Conservation (phyloP, 352 stramenopile species). For the Phytophthora pseudosyringae region DNA sequence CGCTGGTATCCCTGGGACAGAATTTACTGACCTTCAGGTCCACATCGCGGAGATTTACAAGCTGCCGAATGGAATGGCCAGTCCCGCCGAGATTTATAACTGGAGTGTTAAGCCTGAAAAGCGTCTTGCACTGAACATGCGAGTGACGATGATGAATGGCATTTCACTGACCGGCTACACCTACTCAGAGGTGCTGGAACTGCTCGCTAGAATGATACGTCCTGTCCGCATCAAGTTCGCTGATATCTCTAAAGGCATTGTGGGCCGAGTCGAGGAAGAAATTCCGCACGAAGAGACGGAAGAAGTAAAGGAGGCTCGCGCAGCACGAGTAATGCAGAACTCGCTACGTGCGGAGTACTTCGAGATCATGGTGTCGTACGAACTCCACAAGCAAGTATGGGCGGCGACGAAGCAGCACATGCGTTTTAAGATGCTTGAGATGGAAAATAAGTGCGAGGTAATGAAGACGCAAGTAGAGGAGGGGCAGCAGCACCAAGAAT, state of each 20-base stretch:
- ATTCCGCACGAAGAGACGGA: conserved; percentile 68
- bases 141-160: conserved; percentile 85
- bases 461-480: conserved; percentile 54
- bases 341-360: conserved; percentile 81
- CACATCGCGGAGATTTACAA: conserved; percentile 89
- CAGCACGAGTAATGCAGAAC: conserved; percentile 62
- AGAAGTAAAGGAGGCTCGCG: conserved; percentile 70
- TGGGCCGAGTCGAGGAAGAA: conserved; percentile 76
- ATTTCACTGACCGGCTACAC: conserved; percentile 78
- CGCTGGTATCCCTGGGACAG: conserved; percentile 65
- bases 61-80: conserved; percentile 80
- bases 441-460: conserved; percentile 65
- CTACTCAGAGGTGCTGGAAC: conserved; percentile 81
- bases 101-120: conserved; percentile 91
- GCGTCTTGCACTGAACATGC: conserved; percentile 80
- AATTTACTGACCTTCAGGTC: conserved; percentile 79
- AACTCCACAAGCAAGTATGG: conserved; percentile 85
- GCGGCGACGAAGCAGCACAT: conserved; percentile 61
- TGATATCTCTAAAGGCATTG: conserved; percentile 84
- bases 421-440: conserved; percentile 49
- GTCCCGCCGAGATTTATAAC: conserved; percentile 90
- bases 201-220: conserved; percentile 66
- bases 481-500: conserved; percentile 48
- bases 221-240: conserved; percentile 87
- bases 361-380: conserved; percentile 71